These are phyloP conservation scores for Trifolium pratense DNA, from an alignment of 306 rosid genomes.

Conservation along the genomic window DNA sequence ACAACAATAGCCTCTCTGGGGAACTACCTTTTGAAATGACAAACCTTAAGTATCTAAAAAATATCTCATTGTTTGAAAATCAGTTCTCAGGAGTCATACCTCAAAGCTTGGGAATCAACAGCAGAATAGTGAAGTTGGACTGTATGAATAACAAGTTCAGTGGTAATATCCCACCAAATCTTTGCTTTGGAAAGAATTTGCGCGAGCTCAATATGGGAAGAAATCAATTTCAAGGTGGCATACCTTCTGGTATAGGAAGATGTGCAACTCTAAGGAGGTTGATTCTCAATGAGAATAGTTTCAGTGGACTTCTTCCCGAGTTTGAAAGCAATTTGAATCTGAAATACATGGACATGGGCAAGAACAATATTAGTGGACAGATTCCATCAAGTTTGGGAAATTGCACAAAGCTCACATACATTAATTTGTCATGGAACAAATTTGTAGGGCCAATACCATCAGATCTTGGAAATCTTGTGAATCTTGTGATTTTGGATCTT, in stretches of 20 bases:
- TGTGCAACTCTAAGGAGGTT: conserved; percentile 61
- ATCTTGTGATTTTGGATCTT: too few species aligned
- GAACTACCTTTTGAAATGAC: conserved; percentile 57
- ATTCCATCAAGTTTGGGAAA: too few species aligned
- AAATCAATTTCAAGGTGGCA: conserved; percentile 67
- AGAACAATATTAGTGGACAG: too few species aligned
- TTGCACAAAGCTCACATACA: too few species aligned
- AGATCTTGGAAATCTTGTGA: too few species aligned
- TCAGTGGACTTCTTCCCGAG: too few species aligned
- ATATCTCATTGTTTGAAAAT: conserved; percentile 56
- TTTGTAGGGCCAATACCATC: too few species aligned
- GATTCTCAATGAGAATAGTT: conserved; percentile 35
- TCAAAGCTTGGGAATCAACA: conserved; percentile 63
- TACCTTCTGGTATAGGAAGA: conserved; percentile 56
- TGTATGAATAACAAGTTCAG: conserved; percentile 62
- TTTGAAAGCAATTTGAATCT: too few species aligned
- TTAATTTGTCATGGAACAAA: too few species aligned
- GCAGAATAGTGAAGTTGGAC: conserved; percentile 66
- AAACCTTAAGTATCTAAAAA: conserved; percentile 57
- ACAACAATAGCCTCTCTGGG: conserved; percentile 58
- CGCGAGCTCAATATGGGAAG: conserved; percentile 40
- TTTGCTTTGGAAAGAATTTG: conserved; percentile 65
- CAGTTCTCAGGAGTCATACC: conserved; percentile 57
- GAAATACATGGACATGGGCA: too few species aligned
- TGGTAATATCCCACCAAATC: conserved; percentile 63